Evolutionary conservation across 768 basidiomycete species (phyloP), one percentile per base, ranked within the genome.

Genomic region (Lactifluus volemus): DNA sequence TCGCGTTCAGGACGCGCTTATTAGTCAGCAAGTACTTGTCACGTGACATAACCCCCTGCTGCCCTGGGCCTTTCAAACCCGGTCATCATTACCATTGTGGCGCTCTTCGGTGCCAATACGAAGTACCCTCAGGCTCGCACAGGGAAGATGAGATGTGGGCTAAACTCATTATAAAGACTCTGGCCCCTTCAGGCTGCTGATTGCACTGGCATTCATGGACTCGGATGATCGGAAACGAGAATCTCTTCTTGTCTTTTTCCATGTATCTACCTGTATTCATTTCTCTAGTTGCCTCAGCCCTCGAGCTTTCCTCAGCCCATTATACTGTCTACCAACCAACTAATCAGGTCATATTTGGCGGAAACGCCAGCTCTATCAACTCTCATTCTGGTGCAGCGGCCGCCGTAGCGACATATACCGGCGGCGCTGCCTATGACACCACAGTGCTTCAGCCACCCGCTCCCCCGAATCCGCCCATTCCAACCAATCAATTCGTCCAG

Each of bases 371-470:
- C 32, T 17, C 38, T 3, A 50, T 49, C 17, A 34, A 32, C 15
- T 25, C 7, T 60, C 14, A 9, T 71, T 73, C 14, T n/a, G 69
- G 65, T 4, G 69, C 73, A 19, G 41, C 53, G 30, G 77, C 75
- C 11, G 58, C 71, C 11, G 71, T 75, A 34, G 75, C 78, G 2
- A 69, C 68, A 7, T 82, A 80, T 62, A 83, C 77, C 0, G 73
- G 75, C 2, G 67, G 73, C 4, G 77, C 81, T 4, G 80, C 81
- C 0, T 84, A 84, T 68, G 79, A 86, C 68, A 72, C 77, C 49
- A 79, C 79, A 0, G 61, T 74, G 3, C 73, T 87, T 10, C 71
- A 61, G 14, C 76, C 84, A 0, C 84, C 84, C 15, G 67, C 79
- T 1, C 65, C 81, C 4, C 82, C 83, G 1, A 71, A 71, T 51